Evolutionary conservation across 2,329 filamentous ascomycete species (phyloP), one percentile per base, ranked within the genome.

Genomic region (Aspergillus cejpii): DNA sequence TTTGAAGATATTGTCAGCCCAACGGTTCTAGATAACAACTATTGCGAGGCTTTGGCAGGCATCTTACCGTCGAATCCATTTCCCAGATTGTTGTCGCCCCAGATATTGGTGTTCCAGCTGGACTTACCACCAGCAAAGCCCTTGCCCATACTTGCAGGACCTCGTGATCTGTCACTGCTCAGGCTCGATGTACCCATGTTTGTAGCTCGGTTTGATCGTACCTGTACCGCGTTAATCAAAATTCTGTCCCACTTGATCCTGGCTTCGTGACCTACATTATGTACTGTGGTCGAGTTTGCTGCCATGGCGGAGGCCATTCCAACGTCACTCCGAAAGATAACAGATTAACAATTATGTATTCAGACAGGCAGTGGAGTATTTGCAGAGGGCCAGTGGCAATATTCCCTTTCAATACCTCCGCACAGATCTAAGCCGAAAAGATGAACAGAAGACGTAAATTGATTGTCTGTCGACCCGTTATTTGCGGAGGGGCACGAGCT

Each of bases 41-140:
- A 34, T 11, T 17, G 14, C 14, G 31, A 19, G n/a, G n/a, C 23
- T 50, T 63, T 44, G 62, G 56, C 34, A 24, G 0, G 38, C 15
- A 29, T 45, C 61, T 37, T 55, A 61, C 65, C 65, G 57, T 70
- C 71, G 48, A 74, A 68, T 12, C 72, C 72, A 63, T 66, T 64
- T 38, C 69, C 67, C 6, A 74, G 67, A 36, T 65, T 59, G 29
- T 61, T 64, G 49, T 69, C 75, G 10, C 71, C 71, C 78, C 78
- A 81, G 33, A 80, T 77, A 24, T 67, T 72, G 62, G 61, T 56
- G 62, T 70, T 66, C 72, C 70, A 67, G 53, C 64, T 67, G 26
- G 66, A 53, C 44, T 68, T 71, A 33, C 64, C 64, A 51, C 61
- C 63, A 14, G 67, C 66, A 56, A 74, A 74, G n/a, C 67, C 62